phyloP scores from a whole-genome alignment of 148 eudicot genomes.

The Dianthus caryophyllus region DNA sequence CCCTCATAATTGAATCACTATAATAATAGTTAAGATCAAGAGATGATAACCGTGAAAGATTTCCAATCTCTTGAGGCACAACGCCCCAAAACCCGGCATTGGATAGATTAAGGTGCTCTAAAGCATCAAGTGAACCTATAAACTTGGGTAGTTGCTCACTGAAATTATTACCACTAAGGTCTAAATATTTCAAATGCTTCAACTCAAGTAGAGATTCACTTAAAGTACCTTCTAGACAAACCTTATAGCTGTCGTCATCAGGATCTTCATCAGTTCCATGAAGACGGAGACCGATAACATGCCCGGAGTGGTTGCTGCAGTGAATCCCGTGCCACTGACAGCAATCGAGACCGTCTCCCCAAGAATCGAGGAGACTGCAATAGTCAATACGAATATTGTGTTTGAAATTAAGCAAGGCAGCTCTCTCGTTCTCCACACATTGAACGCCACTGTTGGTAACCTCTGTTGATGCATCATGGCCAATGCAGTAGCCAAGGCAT shows the following conservation, averaged over 20 bases:
- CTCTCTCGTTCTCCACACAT: slow-evolving; percentile 10
- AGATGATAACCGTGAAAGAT: slow-evolving; percentile 14
- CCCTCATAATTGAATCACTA: too few relatives aligned
- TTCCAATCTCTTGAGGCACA: slow-evolving; percentile 6
- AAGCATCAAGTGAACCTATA: slow-evolving; percentile 10
- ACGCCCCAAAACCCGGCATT: slow-evolving; percentile 4
- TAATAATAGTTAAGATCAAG: slow-evolving; percentile 4
- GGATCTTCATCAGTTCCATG: too few relatives aligned
- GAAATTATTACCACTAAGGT: slow-evolving; percentile 14
- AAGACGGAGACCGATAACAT: slow-evolving; percentile 15
- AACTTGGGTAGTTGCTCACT: slow-evolving; percentile 8
- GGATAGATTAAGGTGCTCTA: slow-evolving; percentile 14
- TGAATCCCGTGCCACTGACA: slow-evolving; percentile 18
- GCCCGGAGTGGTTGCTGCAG: slow-evolving; percentile 19
- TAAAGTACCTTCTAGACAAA: slow-evolving; percentile 15
- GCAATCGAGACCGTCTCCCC: slow-evolving; percentile 6
- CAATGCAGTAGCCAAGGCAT: neutral
- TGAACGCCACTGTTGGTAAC: neutral
- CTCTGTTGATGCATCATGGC: neutral
- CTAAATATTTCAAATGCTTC: slow-evolving; percentile 16
- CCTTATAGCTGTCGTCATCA: neutral
- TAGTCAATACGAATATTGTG: slow-evolving; percentile 2
- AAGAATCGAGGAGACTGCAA: slow-evolving; percentile 14
- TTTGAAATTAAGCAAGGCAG: slow-evolving; percentile 16
- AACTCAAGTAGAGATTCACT: neutral